These are phyloP conservation scores for Agaricus blazei DNA, from an alignment of 768 basidiomycete species.

Conservation along the genomic window DNA sequence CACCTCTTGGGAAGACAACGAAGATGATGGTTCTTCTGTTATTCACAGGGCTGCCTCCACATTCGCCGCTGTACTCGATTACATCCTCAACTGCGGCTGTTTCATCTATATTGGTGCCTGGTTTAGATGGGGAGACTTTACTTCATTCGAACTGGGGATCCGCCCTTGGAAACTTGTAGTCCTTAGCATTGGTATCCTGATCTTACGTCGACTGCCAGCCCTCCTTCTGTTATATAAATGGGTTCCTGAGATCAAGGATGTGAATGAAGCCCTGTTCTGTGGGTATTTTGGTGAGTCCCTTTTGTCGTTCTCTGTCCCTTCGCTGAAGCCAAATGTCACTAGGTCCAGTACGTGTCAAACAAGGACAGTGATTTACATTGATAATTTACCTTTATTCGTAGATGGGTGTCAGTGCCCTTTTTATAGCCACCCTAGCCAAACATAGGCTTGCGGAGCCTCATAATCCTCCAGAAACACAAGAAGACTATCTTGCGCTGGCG, in stretches of 20 bases:
- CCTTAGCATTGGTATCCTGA: conserved; percentile 61
- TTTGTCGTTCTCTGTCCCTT: background rate
- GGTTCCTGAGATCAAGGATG: conserved; percentile 82
- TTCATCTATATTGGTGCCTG: conserved; percentile 90
- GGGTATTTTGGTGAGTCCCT: conserved; percentile 76
- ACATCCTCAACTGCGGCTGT: conserved; percentile 76
- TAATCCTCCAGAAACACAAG: conserved; percentile 58
- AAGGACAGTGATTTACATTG: background rate
- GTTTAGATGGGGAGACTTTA: conserved; percentile 62
- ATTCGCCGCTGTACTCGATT: conserved; percentile 73
- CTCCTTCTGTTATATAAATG: conserved; percentile 73
- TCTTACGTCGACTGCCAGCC: conserved; percentile 76
- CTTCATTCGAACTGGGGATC: conserved; percentile 52
- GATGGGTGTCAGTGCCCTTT: conserved; percentile 93
- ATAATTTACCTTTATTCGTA: conserved; percentile 20
- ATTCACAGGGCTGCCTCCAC: no score
- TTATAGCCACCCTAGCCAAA: conserved; percentile 74
- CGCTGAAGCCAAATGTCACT: background rate
- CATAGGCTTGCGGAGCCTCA: conserved; percentile 53
- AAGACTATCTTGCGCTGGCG: conserved; percentile 65
- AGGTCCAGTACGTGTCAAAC: conserved; percentile 48
- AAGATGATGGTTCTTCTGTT: conserved; percentile 65
- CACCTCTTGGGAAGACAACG: conserved; percentile 48
- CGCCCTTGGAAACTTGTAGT: conserved; percentile 66
- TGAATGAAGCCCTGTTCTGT: conserved; percentile 84